A percentile compares a stretch with the other conserved stretches of the same genome.
Conservation (phyloP, 495 filamentous ascomycete species). For the Xylaria grammica region DNA sequence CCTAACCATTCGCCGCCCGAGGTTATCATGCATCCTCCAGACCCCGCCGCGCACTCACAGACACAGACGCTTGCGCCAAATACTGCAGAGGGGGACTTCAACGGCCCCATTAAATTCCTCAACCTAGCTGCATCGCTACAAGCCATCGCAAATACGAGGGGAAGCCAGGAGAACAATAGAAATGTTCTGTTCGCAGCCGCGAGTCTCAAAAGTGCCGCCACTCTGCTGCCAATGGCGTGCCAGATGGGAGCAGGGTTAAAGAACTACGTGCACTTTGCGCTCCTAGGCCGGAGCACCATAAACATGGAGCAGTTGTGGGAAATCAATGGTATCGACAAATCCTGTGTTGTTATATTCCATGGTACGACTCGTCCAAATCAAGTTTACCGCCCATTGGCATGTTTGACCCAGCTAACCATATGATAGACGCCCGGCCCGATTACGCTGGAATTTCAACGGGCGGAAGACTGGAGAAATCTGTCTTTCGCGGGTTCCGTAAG, state of each 20-base stretch:
- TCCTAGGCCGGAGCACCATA: slow-evolving; percentile 62
- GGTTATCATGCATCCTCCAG: slow-evolving; percentile 8
- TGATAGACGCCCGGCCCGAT: slow-evolving; percentile 61
- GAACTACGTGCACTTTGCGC: slow-evolving; percentile 64
- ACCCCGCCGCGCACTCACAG: slow-evolving; percentile 22
- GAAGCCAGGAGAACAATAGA: slow-evolving; percentile 46
- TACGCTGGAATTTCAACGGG: slow-evolving; percentile 54
- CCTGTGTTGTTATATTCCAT: slow-evolving; percentile 62
- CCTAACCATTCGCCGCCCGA: slow-evolving; percentile 11
- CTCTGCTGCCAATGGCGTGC: slow-evolving; percentile 64
- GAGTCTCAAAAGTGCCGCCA: slow-evolving; percentile 58
- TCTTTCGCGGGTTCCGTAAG: slow-evolving; percentile 49
- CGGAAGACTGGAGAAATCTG: slow-evolving; percentile 51
- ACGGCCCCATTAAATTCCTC: slow-evolving; percentile 45
- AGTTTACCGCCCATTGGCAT: not conserved
- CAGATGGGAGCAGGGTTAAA: slow-evolving; percentile 61
- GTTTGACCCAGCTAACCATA: slow-evolving; percentile 17
- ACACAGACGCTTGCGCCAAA: not conserved
- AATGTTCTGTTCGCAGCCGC: slow-evolving; percentile 66
- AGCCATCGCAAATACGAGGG: slow-evolving; percentile 44
- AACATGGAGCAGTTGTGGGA: slow-evolving; percentile 55
- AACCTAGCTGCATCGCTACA: slow-evolving; percentile 45
- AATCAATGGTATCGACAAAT: slow-evolving; percentile 61
- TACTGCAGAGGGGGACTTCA: slow-evolving; percentile 30
- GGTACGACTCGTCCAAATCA: slow-evolving; percentile 36